Evolutionary conservation across 768 basidiomycete genomes (phyloP).

Genomic region (Rhizopogon rudus): DNA sequence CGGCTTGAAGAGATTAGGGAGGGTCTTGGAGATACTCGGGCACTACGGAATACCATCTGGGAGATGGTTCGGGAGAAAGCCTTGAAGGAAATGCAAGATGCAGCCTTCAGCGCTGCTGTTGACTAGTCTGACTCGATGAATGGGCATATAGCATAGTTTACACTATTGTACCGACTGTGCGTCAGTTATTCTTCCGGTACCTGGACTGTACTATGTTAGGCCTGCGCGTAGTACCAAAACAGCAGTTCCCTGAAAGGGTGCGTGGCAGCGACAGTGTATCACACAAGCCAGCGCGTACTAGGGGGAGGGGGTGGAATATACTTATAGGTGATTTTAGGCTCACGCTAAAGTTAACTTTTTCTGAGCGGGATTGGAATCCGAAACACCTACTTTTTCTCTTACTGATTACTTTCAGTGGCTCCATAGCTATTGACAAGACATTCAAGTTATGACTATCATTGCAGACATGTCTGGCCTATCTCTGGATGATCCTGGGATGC

Average conservation of each 20-base stretch:
- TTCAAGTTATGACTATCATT: constrained; percentile 25
- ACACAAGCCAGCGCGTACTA: background rate
- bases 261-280: too few species aligned
- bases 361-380: background rate
- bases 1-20: constrained; percentile 82
- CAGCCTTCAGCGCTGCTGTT: constrained; percentile 36
- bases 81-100: constrained; percentile 69
- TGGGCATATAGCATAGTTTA: background rate
- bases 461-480: constrained; percentile 45
- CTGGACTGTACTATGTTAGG: background rate
- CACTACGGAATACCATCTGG: constrained; percentile 74
- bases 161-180: background rate
- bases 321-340: background rate
- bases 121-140: constrained; percentile 13
- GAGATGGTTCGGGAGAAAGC: constrained; percentile 69
- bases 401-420: background rate
- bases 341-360: background rate
- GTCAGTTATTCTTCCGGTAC: background rate
- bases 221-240: background rate
- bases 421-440: background rate
- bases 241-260: background rate
- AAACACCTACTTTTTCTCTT: background rate
- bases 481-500: constrained; percentile 31
- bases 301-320: background rate
- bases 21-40: constrained; percentile 67